A percentile compares a stretch with the other conserved stretches of the same genome.
Conservation (phyloP, 2,329 filamentous ascomycete genomes). For the Scedosporium apiospermum region DNA sequence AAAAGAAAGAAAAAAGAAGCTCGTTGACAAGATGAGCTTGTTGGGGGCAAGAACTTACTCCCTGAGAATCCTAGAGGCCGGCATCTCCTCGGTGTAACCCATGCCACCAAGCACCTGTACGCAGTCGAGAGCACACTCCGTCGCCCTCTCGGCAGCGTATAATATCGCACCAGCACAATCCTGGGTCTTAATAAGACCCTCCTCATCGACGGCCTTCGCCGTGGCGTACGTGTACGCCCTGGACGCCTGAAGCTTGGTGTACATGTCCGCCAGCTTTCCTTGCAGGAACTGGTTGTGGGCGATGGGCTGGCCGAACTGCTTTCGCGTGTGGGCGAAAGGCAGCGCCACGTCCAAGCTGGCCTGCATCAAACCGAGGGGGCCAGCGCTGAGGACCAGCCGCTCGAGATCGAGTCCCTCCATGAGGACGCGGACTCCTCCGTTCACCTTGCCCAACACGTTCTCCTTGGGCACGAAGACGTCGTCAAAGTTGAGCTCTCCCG, state of each 20-base stretch:
- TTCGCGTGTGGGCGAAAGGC: constrained; percentile 80
- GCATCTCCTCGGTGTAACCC: constrained; percentile 94
- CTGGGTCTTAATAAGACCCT: constrained; percentile 65
- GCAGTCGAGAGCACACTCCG: constrained; percentile 75
- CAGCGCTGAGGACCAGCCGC: constrained; percentile 80
- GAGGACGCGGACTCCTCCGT: constrained; percentile 78
- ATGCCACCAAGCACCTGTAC: constrained; percentile 92
- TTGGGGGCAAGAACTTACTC: constrained; percentile 36
- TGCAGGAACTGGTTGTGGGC: constrained; percentile 91
- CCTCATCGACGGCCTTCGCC: constrained; percentile 70
- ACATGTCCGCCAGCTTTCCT: constrained; percentile 92
- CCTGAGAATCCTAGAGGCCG: constrained; percentile 73
- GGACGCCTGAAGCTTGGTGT: constrained; percentile 80
- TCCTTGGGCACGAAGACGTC: constrained; percentile 78
- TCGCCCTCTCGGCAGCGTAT: constrained; percentile 85
- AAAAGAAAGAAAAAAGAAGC: background rate
- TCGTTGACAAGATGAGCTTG: background rate
- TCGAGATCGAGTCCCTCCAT: constrained; percentile 97
- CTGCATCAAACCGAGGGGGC: constrained; percentile 91
- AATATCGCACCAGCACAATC: constrained; percentile 93
- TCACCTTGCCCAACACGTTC: constrained; percentile 70
- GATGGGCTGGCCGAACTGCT: constrained; percentile 80
- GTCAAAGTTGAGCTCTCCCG: constrained; percentile 87
- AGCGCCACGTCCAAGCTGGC: constrained; percentile 75
- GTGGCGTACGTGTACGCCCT: constrained; percentile 83